phyloP scores from a whole-genome alignment of 495 filamentous ascomycete genomes.

The Podospora anserina region DNA sequence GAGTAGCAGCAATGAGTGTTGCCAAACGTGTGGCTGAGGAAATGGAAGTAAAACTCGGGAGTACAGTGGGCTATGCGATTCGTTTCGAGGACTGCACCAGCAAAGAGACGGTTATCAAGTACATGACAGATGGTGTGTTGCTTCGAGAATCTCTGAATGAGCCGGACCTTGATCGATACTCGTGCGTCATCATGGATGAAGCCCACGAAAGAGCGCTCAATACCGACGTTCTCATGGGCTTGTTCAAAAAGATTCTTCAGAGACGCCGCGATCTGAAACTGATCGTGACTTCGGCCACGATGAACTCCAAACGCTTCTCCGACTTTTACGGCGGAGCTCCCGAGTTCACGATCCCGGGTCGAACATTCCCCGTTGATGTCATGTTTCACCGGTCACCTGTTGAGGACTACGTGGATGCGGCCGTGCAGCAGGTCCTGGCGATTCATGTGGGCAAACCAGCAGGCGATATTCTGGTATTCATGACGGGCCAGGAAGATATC shows the following conservation, averaged over 20 bases:
- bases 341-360: constrained; percentile 93
- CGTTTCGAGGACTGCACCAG: constrained; percentile 98
- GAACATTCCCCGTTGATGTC: constrained; percentile 96
- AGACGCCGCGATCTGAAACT: constrained; percentile 88
- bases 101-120: constrained; percentile 92
- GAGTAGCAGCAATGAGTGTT: constrained; percentile 98
- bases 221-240: constrained; percentile 94
- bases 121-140: constrained; percentile 98
- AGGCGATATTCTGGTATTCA: constrained; percentile 97
- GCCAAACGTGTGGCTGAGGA: constrained; percentile 98
- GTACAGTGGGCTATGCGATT: constrained; percentile 91
- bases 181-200: constrained; percentile 99
- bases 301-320: constrained; percentile 96
- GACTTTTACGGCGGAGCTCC: constrained; percentile 97
- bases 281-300: constrained; percentile 97
- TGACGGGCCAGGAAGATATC: constrained; percentile 99
- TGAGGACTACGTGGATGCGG: constrained; percentile 96
- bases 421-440: constrained; percentile 94
- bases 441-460: constrained; percentile 91
- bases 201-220: constrained; percentile 96
- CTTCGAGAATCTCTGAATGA: constrained; percentile 90
- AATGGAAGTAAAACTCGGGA: constrained; percentile 94
- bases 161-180: constrained; percentile 91
- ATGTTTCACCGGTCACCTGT: constrained; percentile 94
- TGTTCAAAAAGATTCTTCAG: constrained; percentile 94